These are phyloP conservation scores for Jamesozyma piceae DNA, from an alignment of 805 yeast genomes.

Conservation along the genomic window DNA sequence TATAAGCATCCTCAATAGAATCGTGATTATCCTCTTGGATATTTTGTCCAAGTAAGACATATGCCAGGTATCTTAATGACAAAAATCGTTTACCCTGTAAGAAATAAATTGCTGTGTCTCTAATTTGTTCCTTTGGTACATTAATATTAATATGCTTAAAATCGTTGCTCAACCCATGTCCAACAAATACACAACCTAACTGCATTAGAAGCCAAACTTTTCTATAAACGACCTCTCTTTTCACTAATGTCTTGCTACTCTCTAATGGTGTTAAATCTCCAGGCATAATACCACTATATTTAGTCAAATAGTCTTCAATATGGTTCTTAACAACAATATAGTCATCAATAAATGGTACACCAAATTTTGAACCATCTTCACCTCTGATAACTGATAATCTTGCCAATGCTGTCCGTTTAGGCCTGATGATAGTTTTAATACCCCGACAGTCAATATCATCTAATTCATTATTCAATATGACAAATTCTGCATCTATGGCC, in stretches of 20 bases:
- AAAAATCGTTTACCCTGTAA: constrained; percentile 68
- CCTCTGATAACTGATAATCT: constrained; percentile 81
- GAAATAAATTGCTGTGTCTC: constrained; percentile 82
- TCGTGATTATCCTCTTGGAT: constrained; percentile 94
- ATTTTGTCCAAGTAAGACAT: constrained; percentile 58
- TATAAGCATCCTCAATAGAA: constrained; percentile 89
- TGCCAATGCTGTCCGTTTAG: constrained; percentile 71
- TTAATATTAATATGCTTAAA: constrained; percentile 87
- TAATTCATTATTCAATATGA: constrained; percentile 66
- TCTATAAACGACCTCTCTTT: constrained; percentile 74
- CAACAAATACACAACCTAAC: constrained; percentile 84
- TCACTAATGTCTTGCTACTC: constrained; percentile 63
- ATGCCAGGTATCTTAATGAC: constrained; percentile 79
- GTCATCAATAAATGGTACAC: constrained; percentile 85
- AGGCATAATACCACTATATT: constrained; percentile 85
- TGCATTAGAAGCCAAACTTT: constrained; percentile 84
- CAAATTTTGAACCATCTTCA: constrained; percentile 52
- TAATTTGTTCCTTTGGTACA: constrained; percentile 75
- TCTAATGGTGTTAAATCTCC: constrained; percentile 73
- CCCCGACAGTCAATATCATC: constrained; percentile 74
- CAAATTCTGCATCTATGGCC: constrained; percentile 97
- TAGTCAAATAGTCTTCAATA: constrained; percentile 79
- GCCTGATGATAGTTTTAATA: constrained; percentile 54
- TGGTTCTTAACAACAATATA: constrained; percentile 65
- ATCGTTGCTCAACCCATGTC: constrained; percentile 88